phyloP scores from a whole-genome alignment of 1,284 basidiomycete genomes.

The Testicularia cyperi region DNA sequence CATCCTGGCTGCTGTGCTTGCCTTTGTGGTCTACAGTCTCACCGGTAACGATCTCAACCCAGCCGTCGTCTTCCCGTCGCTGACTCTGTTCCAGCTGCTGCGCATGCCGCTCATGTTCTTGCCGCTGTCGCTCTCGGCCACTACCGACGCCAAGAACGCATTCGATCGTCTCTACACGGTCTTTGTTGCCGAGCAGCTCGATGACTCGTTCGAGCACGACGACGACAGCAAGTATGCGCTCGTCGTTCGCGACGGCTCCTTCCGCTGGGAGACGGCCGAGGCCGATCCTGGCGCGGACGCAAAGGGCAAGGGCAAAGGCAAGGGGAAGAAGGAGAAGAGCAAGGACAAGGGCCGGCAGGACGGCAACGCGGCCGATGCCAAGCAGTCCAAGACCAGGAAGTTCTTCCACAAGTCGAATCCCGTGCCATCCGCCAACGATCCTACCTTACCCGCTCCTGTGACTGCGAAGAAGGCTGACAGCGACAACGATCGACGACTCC shows the following conservation, averaged over 20 bases:
- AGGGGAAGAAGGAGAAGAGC: constrained; percentile 8
- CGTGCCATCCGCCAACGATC: constrained; percentile 17
- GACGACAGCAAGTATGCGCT: constrained; percentile 42
- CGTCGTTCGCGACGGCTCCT: constrained; percentile 27
- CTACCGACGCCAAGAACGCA: constrained; percentile 54
- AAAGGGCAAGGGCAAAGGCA: constrained; percentile 15
- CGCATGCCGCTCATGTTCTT: constrained; percentile 73
- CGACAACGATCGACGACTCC: constrained; percentile 15
- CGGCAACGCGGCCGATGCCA: background rate
- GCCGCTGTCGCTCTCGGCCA: constrained; percentile 54
- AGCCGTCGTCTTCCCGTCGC: constrained; percentile 62
- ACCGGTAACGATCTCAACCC: constrained; percentile 71
- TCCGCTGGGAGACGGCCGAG: constrained; percentile 47
- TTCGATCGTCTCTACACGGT: constrained; percentile 60
- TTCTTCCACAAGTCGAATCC: constrained; percentile 9
- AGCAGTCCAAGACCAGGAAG: constrained; percentile 20
- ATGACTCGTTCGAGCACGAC: constrained; percentile 72
- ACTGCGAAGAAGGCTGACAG: constrained; percentile 12
- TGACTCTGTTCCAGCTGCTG: constrained; percentile 64
- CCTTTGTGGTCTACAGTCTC: constrained; percentile 78
- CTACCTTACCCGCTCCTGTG: constrained; percentile 17
- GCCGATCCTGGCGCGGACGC: constrained; percentile 20
- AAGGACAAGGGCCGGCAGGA: background rate
- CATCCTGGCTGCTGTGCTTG: constrained; percentile 76
- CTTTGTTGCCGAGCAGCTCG: constrained; percentile 68